phyloP scores from a whole-genome alignment of 148 eudicot species.

The Vaccinium darrowii region DNA sequence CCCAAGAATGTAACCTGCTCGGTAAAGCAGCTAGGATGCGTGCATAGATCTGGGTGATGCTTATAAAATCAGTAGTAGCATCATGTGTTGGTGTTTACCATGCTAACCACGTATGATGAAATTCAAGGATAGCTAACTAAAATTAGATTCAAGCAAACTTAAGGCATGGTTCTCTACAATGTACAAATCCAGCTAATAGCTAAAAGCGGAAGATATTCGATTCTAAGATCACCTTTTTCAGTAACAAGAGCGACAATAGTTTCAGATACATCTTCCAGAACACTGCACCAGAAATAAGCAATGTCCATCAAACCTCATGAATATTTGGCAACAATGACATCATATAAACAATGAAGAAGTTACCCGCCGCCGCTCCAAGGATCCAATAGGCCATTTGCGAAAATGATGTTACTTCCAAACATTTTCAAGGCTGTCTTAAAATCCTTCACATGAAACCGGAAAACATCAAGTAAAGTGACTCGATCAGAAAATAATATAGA shows the following conservation, averaged over 20 bases:
- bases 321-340: not conserved
- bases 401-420: slow-evolving; percentile 81
- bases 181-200: slow-evolving; percentile 6
- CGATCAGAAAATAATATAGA: not conserved
- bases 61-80: not conserved
- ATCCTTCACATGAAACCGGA: slow-evolving; percentile 44
- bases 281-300: slow-evolving; percentile 48
- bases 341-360: slow-evolving; percentile 3
- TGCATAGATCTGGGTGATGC: not conserved
- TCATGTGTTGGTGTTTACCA: not conserved
- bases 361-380: slow-evolving; percentile 99
- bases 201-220: not conserved
- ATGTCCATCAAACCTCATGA: slow-evolving; percentile 16
- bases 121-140: too few relatives aligned
- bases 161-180: not conserved
- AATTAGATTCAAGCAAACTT: not conserved
- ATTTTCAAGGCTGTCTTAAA: slow-evolving; percentile 46
- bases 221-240: slow-evolving; percentile 55
- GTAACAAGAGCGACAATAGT: slow-evolving; percentile 72
- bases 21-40: not conserved
- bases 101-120: not conserved
- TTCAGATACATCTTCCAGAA: slow-evolving; percentile 72
- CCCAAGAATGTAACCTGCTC: not conserved
- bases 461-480: slow-evolving; percentile 13
- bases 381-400: slow-evolving; percentile 80